Evolutionary conservation across 768 basidiomycete genomes (phyloP).

Genomic region (Amanita fuliginea): DNA sequence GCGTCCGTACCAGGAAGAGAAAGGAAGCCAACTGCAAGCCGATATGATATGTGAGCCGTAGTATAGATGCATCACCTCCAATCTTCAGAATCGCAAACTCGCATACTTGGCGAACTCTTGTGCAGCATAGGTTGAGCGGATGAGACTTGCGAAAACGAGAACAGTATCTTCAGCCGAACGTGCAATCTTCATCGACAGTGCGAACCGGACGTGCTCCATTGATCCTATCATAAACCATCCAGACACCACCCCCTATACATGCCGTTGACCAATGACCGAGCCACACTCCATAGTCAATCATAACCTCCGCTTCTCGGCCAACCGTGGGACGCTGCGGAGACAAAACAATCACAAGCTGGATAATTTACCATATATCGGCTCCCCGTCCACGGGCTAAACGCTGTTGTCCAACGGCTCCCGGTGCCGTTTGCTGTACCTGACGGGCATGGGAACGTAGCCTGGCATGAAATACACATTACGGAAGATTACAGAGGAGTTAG

Average conservation of each 20-base stretch:
- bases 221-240: background rate
- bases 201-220: constrained; percentile 31
- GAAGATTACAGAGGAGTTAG: constrained; percentile 9
- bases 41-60: constrained; percentile 16
- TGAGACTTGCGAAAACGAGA: constrained; percentile 2
- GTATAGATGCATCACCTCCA: constrained; percentile 11
- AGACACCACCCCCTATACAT: constrained; percentile 1
- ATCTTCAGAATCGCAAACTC: constrained; percentile 1
- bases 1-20: constrained; percentile 60
- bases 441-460: constrained; percentile 87
- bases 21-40: constrained; percentile 18
- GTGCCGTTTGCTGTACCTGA: constrained; percentile 57
- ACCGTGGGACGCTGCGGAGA: constrained; percentile 32
- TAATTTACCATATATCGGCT: constrained; percentile 44
- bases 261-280: constrained; percentile 17
- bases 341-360: constrained; percentile 15
- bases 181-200: constrained; percentile 15
- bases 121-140: constrained; percentile 6
- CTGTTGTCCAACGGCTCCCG: constrained; percentile 37
- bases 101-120: constrained; percentile 7
- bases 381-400: constrained; percentile 35
- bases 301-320: constrained; percentile 36
- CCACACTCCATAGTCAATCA: constrained; percentile 28
- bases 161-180: constrained; percentile 13
- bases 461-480: constrained; percentile 9